phyloP scores from a whole-genome alignment of 805 yeast genomes.

The Cyberlindnera subsufficiens region DNA sequence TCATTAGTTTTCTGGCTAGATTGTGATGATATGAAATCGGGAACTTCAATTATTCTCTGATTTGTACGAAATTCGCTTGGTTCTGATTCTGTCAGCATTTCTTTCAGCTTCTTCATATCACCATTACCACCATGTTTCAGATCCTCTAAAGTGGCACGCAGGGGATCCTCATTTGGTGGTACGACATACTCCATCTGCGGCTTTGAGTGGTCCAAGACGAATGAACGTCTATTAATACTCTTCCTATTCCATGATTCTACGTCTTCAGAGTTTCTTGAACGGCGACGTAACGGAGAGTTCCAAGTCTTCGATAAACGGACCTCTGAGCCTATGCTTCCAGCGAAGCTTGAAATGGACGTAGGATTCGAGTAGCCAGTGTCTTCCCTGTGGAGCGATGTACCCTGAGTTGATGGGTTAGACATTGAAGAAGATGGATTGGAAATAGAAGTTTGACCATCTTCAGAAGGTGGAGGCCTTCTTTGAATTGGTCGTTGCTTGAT shows the following conservation, averaged over 20 bases:
- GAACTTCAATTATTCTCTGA: conserved; percentile 8
- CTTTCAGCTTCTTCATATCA: conserved; percentile 31
- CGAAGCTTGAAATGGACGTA: conserved; percentile 23
- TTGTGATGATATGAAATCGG: conserved; percentile 13
- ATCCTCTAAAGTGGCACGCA: conserved; percentile 48
- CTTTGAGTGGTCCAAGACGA: conserved; percentile 14
- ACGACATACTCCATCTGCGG: conserved; percentile 5
- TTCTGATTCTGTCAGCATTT: conserved; percentile 20
- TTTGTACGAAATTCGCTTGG: conserved; percentile 2
- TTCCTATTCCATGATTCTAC: conserved; percentile 12
- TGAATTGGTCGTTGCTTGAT: conserved; percentile 6
- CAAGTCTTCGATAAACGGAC: conserved; percentile 22
- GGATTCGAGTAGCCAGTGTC: conserved; percentile 24
- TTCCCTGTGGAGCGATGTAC: conserved; percentile 15
- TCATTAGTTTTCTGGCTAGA: conserved; percentile 17
- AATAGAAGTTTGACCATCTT: conserved; percentile 24
- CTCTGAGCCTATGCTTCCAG: conserved; percentile 20
- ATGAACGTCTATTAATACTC: conserved; percentile 18
- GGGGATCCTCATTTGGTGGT: conserved; percentile 35
- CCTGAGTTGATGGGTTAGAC: conserved; percentile 15
- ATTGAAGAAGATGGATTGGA: conserved; percentile 19
- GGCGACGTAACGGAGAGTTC: conserved; percentile 26
- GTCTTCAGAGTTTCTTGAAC: conserved; percentile 20
- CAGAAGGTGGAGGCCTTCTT: conserved; percentile 27
- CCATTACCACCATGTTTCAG: conserved; percentile 37